Conservation (phyloP, 306 rosid genomes). For the Alnus glutinosa region DNA sequence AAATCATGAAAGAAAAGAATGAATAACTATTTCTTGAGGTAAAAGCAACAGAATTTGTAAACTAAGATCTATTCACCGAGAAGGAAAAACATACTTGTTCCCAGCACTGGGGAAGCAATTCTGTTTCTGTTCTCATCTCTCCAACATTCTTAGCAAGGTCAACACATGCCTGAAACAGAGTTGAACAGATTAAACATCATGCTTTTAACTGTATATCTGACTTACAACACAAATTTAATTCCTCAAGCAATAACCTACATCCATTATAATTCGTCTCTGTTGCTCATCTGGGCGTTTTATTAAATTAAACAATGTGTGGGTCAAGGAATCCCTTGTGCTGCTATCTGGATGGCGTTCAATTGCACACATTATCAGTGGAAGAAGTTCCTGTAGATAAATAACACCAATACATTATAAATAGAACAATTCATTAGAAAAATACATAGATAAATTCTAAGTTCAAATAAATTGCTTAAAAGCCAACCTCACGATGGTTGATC, state of each 20-base stretch:
- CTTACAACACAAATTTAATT: constrained; percentile 3
- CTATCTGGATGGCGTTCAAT: constrained; percentile 98
- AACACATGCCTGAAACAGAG: constrained; percentile 80
- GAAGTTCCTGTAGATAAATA: constrained; percentile 73
- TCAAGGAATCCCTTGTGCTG: constrained; percentile 90
- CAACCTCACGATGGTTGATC: constrained; percentile 98
- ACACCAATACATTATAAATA: constrained; percentile 18
- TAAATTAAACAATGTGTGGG: constrained; percentile 93
- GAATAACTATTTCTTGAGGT: constrained; percentile 25
- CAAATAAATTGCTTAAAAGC: constrained; percentile 13
- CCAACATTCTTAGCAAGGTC: constrained; percentile 92
- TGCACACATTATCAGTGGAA: constrained; percentile 97
- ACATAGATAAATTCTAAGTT: background rate
- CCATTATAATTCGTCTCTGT: constrained; percentile 91
- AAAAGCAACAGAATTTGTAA: constrained; percentile 23
- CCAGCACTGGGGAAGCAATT: constrained; percentile 98
- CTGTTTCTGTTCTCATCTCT: constrained; percentile 98
- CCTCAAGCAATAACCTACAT: constrained; percentile 53
- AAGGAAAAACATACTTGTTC: constrained; percentile 73
- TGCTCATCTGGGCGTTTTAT: constrained; percentile 98
- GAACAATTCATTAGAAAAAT: constrained; percentile 17
- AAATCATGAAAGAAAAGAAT: constrained; percentile 32
- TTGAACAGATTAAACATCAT: constrained; percentile 29
- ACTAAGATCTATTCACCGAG: background rate
- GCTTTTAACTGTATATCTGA: constrained; percentile 7